phyloP scores from a whole-genome alignment of 306 rosid genomes.

The Gynostemma pentaphyllum region DNA sequence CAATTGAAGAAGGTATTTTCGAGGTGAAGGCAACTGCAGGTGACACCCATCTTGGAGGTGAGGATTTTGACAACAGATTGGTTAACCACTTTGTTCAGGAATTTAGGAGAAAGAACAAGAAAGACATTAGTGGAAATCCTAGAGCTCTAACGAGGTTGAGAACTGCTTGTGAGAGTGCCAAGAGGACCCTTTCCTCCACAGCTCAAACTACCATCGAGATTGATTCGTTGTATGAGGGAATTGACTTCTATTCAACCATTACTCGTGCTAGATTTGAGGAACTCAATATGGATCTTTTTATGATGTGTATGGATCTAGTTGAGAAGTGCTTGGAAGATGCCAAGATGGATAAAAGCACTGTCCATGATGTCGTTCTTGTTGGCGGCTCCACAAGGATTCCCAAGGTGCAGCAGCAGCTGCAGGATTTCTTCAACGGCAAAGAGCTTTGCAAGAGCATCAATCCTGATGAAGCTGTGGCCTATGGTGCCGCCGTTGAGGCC shows the following conservation, averaged over 20 bases:
- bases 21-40: constrained; percentile 72
- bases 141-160: constrained; percentile 53
- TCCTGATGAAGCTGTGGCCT: constrained; percentile 70
- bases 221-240: constrained; percentile 46
- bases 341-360: constrained; percentile 51
- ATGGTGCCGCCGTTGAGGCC: constrained; percentile 66
- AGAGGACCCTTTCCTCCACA: constrained; percentile 62
- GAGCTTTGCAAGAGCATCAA: constrained; percentile 68
- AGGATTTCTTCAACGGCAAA: constrained; percentile 58
- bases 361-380: constrained; percentile 54
- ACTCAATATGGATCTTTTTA: constrained; percentile 59
- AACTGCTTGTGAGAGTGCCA: constrained; percentile 58
- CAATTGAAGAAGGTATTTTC: constrained; percentile 73
- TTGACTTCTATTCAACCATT: constrained; percentile 49
- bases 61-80: constrained; percentile 60
- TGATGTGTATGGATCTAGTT: constrained; percentile 64
- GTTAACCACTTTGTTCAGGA: constrained; percentile 64
- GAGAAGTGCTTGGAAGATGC: constrained; percentile 64
- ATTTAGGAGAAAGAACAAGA: constrained; percentile 57
- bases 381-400: constrained; percentile 74
- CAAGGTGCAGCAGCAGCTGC: constrained; percentile 53
- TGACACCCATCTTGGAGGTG: constrained; percentile 68
- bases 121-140: constrained; percentile 45
- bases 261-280: constrained; percentile 67
- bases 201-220: constrained; percentile 65